These are phyloP conservation scores for Aphanocladium album DNA, from an alignment of 2,329 filamentous ascomycete species.

Conservation along the genomic window DNA sequence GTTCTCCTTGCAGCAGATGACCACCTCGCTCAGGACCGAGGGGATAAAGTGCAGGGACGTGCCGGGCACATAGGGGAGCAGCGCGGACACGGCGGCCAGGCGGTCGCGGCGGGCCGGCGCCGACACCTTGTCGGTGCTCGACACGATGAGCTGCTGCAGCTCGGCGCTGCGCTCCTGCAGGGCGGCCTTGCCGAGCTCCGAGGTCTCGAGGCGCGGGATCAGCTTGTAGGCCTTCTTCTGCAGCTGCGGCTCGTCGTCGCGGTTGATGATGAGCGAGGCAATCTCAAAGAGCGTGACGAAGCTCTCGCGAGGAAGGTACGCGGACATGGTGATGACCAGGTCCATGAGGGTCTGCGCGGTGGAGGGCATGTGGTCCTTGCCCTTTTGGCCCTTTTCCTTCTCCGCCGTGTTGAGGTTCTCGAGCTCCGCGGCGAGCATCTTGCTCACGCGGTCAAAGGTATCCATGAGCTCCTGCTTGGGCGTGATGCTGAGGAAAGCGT, in stretches of 20 bases:
- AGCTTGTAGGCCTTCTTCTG: slow-evolving; percentile 99
- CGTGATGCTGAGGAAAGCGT: slow-evolving; percentile 87
- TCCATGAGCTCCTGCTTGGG: slow-evolving; percentile 72
- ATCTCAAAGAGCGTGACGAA: slow-evolving; percentile 83
- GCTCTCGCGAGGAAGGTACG: slow-evolving; percentile 83
- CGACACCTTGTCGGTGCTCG: slow-evolving; percentile 77
- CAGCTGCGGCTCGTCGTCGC: slow-evolving; percentile 78
- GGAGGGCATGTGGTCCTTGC: slow-evolving; percentile 74
- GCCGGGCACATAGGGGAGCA: slow-evolving; percentile 73
- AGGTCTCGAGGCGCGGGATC: slow-evolving; percentile 82
- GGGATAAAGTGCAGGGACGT: slow-evolving; percentile 89
- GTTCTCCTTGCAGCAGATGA: slow-evolving; percentile 94
- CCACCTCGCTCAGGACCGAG: slow-evolving; percentile 83
- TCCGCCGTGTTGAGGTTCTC: slow-evolving; percentile 46
- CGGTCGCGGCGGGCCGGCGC: slow-evolving; percentile 83
- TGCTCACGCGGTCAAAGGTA: slow-evolving; percentile 82
- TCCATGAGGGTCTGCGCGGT: slow-evolving; percentile 96
- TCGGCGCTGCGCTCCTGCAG: slow-evolving; percentile 70
- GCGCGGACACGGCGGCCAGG: slow-evolving; percentile 72
- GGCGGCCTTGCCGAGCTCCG: slow-evolving; percentile 69
- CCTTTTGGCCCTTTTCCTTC: slow-evolving; percentile 46
- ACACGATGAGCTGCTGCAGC: slow-evolving; percentile 74
- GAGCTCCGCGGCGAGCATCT: slow-evolving; percentile 73
- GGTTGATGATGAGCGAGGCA: slow-evolving; percentile 74
- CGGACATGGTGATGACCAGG: slow-evolving; percentile 89